These are phyloP conservation scores for Emmonsiellopsis sp. DNA, from an alignment of 2,329 filamentous ascomycete genomes.

Conservation along the genomic window DNA sequence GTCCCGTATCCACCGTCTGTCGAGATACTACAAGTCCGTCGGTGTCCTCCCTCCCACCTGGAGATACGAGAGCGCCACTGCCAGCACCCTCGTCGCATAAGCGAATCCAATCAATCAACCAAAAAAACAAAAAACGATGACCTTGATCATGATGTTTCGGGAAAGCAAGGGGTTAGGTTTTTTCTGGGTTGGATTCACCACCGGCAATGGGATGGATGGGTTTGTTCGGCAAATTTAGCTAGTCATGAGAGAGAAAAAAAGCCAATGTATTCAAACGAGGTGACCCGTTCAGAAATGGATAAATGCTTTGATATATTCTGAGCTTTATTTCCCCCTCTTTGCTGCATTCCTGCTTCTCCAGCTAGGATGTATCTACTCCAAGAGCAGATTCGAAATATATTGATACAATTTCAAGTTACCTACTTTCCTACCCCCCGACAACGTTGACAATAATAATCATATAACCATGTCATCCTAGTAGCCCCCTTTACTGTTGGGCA, in stretches of 20 bases:
- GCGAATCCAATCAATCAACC: slow-evolving; percentile 17
- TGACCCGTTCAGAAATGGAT: background rate
- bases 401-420: background rate
- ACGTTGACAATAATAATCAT: too few relatives aligned
- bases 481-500: too few relatives aligned
- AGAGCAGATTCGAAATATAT: background rate
- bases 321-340: background rate
- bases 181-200: background rate
- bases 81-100: slow-evolving; percentile 89
- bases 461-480: too few relatives aligned
- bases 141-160: background rate
- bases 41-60: slow-evolving; percentile 78
- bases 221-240: background rate
- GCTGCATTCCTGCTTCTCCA: background rate
- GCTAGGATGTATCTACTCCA: background rate
- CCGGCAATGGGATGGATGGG: background rate
- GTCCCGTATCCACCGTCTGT: slow-evolving; percentile 99
- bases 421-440: background rate
- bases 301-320: background rate
- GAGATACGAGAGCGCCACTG: slow-evolving; percentile 98
- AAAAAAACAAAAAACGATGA: background rate
- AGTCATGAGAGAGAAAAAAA: background rate
- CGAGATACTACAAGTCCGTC: slow-evolving; percentile 98
- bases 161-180: background rate
- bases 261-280: background rate